Evolutionary conservation across 306 rosid genomes (phyloP).

Genomic region (Cicer pinnatifidum): DNA sequence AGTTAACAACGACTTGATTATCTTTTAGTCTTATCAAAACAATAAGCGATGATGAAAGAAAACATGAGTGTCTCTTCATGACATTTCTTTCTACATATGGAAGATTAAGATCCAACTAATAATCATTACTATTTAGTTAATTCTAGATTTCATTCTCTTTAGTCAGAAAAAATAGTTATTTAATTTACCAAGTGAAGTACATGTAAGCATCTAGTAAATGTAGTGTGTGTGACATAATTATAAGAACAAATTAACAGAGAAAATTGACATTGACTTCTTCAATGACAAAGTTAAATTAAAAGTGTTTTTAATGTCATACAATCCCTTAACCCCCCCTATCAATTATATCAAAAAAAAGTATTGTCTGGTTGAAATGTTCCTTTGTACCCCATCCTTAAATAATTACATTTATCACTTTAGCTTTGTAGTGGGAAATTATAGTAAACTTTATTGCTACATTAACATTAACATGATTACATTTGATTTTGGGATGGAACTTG

Average conservation of each 20-base stretch:
- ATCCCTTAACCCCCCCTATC: constrained; percentile 45
- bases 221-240: neutral
- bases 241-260: neutral
- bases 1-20: constrained; percentile 59
- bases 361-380: constrained; percentile 76
- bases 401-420: constrained; percentile 74
- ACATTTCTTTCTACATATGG: constrained; percentile 58
- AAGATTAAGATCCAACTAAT: constrained; percentile 64
- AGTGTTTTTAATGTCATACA: constrained; percentile 40
- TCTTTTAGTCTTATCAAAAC: constrained; percentile 62
- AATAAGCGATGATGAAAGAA: constrained; percentile 59
- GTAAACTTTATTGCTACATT: constrained; percentile 65
- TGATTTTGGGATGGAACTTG: constrained; percentile 61
- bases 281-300: constrained; percentile 46
- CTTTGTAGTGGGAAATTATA: constrained; percentile 78
- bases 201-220: constrained; percentile 9
- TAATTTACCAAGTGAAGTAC: constrained; percentile 35
- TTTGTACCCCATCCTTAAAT: constrained; percentile 62
- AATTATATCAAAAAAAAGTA: constrained; percentile 57
- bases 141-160: constrained; percentile 25
- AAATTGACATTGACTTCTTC: constrained; percentile 58
- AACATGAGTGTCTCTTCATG: constrained; percentile 63
- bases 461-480: constrained; percentile 57
- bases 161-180: constrained; percentile 32
- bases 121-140: constrained; percentile 51